Evolutionary conservation across 2,329 filamentous ascomycete genomes (phyloP).

Genomic region (Purpureocillium takamizusanense): DNA sequence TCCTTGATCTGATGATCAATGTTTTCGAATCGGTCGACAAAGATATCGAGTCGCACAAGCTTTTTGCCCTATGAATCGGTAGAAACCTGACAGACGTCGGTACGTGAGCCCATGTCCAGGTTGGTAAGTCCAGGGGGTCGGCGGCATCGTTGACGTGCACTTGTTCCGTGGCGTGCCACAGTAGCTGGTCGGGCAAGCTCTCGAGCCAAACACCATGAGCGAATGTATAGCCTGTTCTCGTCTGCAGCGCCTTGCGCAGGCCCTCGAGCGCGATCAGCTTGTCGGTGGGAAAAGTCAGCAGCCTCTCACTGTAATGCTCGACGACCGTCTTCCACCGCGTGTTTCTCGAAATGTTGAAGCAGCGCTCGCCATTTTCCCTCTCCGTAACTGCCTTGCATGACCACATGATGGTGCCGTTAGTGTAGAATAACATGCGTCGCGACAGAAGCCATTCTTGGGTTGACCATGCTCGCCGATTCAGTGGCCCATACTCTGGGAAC

Average conservation of each 20-base stretch:
- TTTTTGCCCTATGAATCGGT: too few relatives aligned
- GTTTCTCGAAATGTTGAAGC: constrained; percentile 10
- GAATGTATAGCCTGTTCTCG: constrained; percentile 5
- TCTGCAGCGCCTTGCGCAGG: constrained; percentile 6
- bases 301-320: constrained; percentile 8
- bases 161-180: constrained; percentile 8
- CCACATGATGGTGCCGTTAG: constrained; percentile 8
- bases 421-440: constrained; percentile 11
- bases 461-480: constrained; percentile 10
- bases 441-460: constrained; percentile 12
- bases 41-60: too few relatives aligned
- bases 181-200: constrained; percentile 8
- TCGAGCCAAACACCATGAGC: constrained; percentile 8
- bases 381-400: constrained; percentile 10
- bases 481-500: constrained; percentile 9
- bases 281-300: constrained; percentile 8
- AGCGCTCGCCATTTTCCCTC: constrained; percentile 10
- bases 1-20: too few relatives aligned
- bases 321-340: constrained; percentile 8
- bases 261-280: constrained; percentile 9
- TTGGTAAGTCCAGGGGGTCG: too few relatives aligned
- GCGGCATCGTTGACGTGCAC: background rate
- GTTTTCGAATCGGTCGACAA: too few relatives aligned
- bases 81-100: too few relatives aligned
- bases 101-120: too few relatives aligned